A percentile compares a stretch with the other conserved stretches of the same genome.
Evolutionary conservation across 768 basidiomycete genomes (phyloP).

Genomic region (Ramaria sp.): DNA sequence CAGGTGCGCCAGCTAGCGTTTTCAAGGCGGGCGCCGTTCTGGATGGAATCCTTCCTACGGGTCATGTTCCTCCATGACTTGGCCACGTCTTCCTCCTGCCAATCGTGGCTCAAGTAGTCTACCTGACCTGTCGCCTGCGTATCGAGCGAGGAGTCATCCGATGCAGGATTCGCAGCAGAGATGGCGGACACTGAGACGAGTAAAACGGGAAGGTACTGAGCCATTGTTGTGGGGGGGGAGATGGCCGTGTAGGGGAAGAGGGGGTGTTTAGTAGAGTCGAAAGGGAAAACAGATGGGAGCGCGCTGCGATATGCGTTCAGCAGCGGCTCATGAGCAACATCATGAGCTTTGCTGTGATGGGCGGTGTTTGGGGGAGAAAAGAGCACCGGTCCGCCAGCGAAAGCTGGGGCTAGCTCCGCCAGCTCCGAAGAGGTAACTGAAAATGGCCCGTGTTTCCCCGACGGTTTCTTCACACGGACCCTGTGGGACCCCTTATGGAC

Average conservation of each 20-base stretch:
- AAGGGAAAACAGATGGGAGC: neutral
- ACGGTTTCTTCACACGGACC: neutral
- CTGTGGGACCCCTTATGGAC: too few relatives aligned
- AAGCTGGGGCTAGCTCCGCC: too few relatives aligned
- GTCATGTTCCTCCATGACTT: slow-evolving; percentile 98
- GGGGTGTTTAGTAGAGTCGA: neutral
- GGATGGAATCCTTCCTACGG: slow-evolving; percentile 94
- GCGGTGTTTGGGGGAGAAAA: neutral
- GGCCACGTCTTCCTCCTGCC: slow-evolving; percentile 98
- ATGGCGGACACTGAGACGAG: slow-evolving; percentile 52
- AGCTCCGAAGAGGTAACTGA: neutral
- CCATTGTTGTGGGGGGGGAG: slow-evolving; percentile 15
- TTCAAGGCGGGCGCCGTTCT: slow-evolving; percentile 89
- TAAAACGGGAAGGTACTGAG: slow-evolving; percentile 60
- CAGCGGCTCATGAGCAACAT: neutral
- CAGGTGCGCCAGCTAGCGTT: slow-evolving; percentile 98
- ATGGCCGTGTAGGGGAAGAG: neutral
- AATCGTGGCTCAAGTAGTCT: slow-evolving; percentile 96
- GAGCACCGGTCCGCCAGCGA: neutral
- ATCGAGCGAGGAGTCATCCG: slow-evolving; percentile 74
- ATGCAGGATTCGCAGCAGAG: slow-evolving; percentile 25
- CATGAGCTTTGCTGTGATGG: neutral
- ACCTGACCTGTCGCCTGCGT: slow-evolving; percentile 87
- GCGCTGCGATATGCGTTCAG: neutral
- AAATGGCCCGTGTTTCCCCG: neutral